Evolutionary conservation across 1,139 yeast genomes (phyloP).

Genomic region (Lodderomyces parapsilosis): DNA sequence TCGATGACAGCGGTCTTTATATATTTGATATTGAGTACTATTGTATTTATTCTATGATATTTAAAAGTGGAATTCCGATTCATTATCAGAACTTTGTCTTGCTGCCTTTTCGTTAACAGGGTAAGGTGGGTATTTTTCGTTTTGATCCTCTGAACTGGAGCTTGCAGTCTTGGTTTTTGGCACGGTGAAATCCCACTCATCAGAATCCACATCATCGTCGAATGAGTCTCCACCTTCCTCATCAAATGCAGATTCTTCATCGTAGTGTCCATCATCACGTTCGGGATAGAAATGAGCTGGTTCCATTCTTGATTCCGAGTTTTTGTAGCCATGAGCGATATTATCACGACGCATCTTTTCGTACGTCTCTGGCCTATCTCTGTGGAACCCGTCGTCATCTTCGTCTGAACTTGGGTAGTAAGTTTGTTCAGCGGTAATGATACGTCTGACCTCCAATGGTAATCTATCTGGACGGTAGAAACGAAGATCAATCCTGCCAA

Average conservation of each 20-base stretch:
- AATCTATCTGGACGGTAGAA: conserved; percentile 47
- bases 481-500: conserved; percentile 47
- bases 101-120: conserved; percentile 11
- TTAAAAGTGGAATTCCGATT: conserved; percentile 20
- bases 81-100: conserved; percentile 13
- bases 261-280: conserved; percentile 1
- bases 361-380: conserved; percentile 17
- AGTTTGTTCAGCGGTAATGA: conserved; percentile 43
- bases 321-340: conserved; percentile 8
- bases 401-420: conserved; percentile 22
- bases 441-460: conserved; percentile 36
- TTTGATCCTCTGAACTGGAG: conserved; percentile 10
- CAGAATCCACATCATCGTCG: conserved; percentile 15
- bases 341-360: conserved; percentile 9
- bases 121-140: conserved; percentile 16
- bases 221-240: background rate
- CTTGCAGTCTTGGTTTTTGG: conserved; percentile 5
- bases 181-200: conserved; percentile 14
- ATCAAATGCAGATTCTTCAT: background rate
- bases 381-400: conserved; percentile 18
- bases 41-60: background rate
- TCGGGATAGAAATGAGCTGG: conserved; percentile 1
- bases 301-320: conserved; percentile 5
- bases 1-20: too few species aligned
- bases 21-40: too few species aligned